A percentile compares a stretch with the other conserved stretches of the same genome.
Conservation (phyloP, 139 green algal species). For the Parachlorella kessleri region DNA sequence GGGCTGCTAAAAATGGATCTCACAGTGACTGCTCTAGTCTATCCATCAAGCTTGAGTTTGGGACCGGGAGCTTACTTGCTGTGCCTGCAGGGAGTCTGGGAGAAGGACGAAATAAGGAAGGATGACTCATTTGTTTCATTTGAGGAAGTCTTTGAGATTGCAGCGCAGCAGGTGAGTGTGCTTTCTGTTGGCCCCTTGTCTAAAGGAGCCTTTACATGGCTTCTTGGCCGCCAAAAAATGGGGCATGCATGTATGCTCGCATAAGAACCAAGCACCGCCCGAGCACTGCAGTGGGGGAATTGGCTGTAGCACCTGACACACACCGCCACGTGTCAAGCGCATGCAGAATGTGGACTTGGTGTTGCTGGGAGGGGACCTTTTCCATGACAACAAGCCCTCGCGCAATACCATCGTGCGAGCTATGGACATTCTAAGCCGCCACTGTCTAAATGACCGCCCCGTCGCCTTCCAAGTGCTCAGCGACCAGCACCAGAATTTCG, state of each 20-base stretch:
- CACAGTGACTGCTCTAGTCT: too few species aligned
- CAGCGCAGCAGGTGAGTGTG: constrained; percentile 14
- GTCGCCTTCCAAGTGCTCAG: constrained; percentile 82
- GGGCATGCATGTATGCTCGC: too few species aligned
- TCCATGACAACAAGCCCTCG: constrained; percentile 97
- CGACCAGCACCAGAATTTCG: constrained; percentile 87
- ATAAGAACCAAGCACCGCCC: too few species aligned
- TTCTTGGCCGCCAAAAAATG: too few species aligned
- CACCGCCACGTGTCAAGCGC: too few species aligned
- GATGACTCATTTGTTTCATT: constrained; percentile 95
- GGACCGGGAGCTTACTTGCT: too few species aligned
- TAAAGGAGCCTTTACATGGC: too few species aligned
- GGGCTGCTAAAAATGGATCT: too few species aligned
- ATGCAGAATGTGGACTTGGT: constrained; percentile 82
- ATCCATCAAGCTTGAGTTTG: too few species aligned
- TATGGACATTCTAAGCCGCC: constrained; percentile 82
- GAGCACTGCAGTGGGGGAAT: too few species aligned
- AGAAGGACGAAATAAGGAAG: constrained; percentile 91
- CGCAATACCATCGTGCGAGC: constrained; percentile 77
- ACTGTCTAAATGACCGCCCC: constrained; percentile 80
- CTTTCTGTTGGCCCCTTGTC: too few species aligned
- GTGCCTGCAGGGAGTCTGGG: constrained; percentile 84
- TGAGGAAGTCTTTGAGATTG: constrained; percentile 85
- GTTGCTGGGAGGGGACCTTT: constrained; percentile 96
- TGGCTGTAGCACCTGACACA: too few species aligned